A percentile compares a stretch with the other conserved stretches of the same genome.
Conservation (phyloP, 2,329 filamentous ascomycete species). For the Xylaria sp. region DNA sequence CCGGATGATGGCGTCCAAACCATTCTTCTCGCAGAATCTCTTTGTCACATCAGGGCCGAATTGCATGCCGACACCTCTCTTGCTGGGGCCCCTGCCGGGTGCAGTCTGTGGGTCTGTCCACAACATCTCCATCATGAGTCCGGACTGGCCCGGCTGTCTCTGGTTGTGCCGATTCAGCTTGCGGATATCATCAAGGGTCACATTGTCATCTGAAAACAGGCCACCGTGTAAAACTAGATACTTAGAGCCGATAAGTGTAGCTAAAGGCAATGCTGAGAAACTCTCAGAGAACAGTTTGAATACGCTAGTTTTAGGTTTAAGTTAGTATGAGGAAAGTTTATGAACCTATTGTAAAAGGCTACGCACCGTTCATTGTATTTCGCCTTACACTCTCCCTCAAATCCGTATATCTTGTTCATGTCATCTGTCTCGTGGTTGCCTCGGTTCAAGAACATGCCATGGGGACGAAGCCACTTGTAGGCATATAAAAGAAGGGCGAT, state of each 20-base stretch:
- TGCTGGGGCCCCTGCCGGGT: conserved; percentile 90
- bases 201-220: conserved; percentile 93
- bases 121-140: conserved; percentile 99
- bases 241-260: conserved; percentile 89
- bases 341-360: not conserved
- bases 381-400: conserved; percentile 97
- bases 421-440: conserved; percentile 99
- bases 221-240: conserved; percentile 94
- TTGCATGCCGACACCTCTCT: conserved; percentile 94
- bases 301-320: conserved; percentile 58
- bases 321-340: conserved; percentile 37
- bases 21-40: conserved; percentile 95
- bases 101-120: conserved; percentile 96
- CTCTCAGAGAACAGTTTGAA: conserved; percentile 99
- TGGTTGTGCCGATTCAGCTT: conserved; percentile 92
- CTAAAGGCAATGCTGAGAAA: conserved; percentile 92
- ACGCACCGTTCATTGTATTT: conserved; percentile 88
- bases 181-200: conserved; percentile 91
- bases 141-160: conserved; percentile 89
- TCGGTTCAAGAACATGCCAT: conserved; percentile 92
- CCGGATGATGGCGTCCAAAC: conserved; percentile 91
- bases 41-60: conserved; percentile 98
- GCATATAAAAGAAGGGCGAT: conserved; percentile 93
- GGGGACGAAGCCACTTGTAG: conserved; percentile 94
- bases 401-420: conserved; percentile 99